Evolutionary conservation across 2,329 filamentous ascomycete genomes (phyloP).

Genomic region (Trichoderma sp.): DNA sequence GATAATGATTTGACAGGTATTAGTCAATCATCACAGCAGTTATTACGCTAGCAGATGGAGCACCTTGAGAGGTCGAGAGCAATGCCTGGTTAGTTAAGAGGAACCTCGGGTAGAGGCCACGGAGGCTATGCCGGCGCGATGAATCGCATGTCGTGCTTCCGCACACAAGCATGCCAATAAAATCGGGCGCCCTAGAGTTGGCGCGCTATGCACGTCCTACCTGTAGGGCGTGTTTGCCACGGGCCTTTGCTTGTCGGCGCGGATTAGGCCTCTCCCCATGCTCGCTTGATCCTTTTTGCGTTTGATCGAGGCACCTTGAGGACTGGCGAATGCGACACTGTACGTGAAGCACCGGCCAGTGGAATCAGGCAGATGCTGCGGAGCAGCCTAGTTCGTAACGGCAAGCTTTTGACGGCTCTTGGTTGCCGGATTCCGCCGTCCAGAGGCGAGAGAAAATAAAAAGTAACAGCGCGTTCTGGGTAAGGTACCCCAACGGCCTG

Average conservation of each 20-base stretch:
- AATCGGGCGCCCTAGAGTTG: conserved; percentile 1
- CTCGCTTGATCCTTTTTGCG: background rate
- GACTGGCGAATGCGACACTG: background rate
- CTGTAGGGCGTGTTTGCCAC: conserved; percentile 2
- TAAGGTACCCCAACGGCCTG: conserved; percentile 1
- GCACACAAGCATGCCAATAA: background rate
- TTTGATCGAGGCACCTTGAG: background rate
- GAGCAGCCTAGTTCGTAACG: background rate
- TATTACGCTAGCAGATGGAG: background rate
- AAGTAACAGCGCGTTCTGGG: background rate
- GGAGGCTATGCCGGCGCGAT: background rate
- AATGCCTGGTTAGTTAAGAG: background rate
- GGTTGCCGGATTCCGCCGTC: background rate
- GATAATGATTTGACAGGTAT: conserved; percentile 5
- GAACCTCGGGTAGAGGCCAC: background rate
- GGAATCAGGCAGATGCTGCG: background rate
- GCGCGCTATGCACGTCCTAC: background rate
- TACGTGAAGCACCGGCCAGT: background rate
- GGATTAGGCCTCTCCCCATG: background rate
- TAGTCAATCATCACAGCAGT: background rate
- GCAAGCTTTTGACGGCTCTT: conserved; percentile 1
- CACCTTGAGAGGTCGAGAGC: background rate
- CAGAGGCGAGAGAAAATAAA: background rate
- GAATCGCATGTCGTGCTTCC: conserved; percentile 10
- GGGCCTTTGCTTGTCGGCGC: background rate